Evolutionary conservation across 176 grass and related monocot species (phyloP).

Genomic region (Sorghum bicolor): Sorghum_bicolor_NCBIv3 NC_012872.2:67922001-67922500

Average conservation of each 20-base stretch:
- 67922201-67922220: not conserved
- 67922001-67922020: conserved; percentile 96
- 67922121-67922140: not conserved
- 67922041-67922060: conserved; percentile 41
- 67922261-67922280: not conserved
- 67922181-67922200: not conserved
- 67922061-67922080: conserved; percentile 3
- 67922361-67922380: too few relatives aligned
- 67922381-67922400: too few relatives aligned
- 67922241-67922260: not conserved
- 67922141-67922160: not conserved
- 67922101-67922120: not conserved
- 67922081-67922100: not conserved
- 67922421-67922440: not conserved
- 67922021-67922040: conserved; percentile 92
- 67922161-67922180: not conserved
- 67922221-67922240: not conserved
- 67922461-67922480: not conserved
- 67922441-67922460: not conserved
- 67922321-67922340: not conserved
- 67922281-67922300: not conserved
- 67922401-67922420: not conserved
- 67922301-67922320: not conserved
- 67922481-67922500: not conserved
- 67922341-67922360: conserved; percentile 4